phyloP scores from a whole-genome alignment of 202 grass and related monocot species.

The Hordeum pubiflorum region DNA sequence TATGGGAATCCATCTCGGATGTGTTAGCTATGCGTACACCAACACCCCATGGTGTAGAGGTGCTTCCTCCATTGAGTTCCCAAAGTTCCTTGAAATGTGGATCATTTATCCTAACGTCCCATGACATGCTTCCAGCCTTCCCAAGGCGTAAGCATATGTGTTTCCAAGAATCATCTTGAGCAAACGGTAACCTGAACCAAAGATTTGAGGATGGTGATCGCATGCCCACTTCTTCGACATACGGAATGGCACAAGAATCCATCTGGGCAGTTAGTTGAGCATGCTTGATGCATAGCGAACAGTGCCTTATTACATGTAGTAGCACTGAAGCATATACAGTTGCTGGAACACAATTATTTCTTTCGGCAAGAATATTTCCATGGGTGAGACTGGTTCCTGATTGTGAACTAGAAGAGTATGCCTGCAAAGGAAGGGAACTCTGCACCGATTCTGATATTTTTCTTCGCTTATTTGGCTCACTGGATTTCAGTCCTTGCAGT shows the following conservation, averaged over 20 bases:
- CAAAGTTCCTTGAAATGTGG: slow-evolving; percentile 84
- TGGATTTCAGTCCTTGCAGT: slow-evolving; percentile 44
- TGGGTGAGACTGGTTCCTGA: slow-evolving; percentile 43
- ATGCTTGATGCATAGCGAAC: slow-evolving; percentile 91
- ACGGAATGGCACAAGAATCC: slow-evolving; percentile 76
- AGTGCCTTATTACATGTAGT: slow-evolving; percentile 77
- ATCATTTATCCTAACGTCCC: slow-evolving; percentile 93
- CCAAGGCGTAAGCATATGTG: slow-evolving; percentile 92
- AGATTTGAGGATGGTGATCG: slow-evolving; percentile 71
- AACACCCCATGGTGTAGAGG: slow-evolving; percentile 59
- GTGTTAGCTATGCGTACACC: slow-evolving; percentile 84
- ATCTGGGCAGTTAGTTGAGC: slow-evolving; percentile 93
- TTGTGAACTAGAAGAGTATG: slow-evolving; percentile 36
- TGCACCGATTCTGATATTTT: slow-evolving; percentile 46
- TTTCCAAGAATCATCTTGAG: slow-evolving; percentile 87
- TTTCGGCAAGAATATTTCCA: slow-evolving; percentile 55
- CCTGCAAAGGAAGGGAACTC: slow-evolving; percentile 29
- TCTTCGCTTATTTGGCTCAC: slow-evolving; percentile 43
- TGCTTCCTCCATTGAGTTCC: slow-evolving; percentile 74
- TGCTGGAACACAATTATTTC: slow-evolving; percentile 53
- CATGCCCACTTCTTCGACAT: slow-evolving; percentile 89
- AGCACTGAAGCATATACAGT: slow-evolving; percentile 77
- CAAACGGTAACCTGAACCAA: slow-evolving; percentile 85
- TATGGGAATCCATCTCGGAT: slow-evolving; percentile 91
- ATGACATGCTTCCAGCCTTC: slow-evolving; percentile 95